Evolutionary conservation across 148 eudicot species (phyloP).

Genomic region (Oxyria digyna): DNA sequence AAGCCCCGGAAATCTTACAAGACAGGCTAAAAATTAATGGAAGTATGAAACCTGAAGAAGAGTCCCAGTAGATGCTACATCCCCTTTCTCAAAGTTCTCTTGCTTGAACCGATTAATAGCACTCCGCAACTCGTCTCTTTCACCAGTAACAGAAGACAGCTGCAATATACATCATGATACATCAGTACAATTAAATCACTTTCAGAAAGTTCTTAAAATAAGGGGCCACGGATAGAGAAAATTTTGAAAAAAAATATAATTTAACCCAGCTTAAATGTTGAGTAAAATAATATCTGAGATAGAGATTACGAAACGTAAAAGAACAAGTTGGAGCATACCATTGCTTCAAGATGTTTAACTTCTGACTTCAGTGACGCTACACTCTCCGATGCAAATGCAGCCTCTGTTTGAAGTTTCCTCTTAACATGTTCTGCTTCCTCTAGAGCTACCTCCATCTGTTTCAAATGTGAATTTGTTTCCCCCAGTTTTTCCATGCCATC

Average conservation of each 20-base stretch:
- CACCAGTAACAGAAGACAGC: slow-evolving; percentile 64
- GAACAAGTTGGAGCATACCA: slow-evolving; percentile 25
- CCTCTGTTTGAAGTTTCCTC: slow-evolving; percentile 63
- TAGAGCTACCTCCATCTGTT: slow-evolving; percentile 58
- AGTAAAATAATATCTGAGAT: neutral
- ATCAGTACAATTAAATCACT: neutral
- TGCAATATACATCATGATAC: slow-evolving; percentile 16
- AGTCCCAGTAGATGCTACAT: slow-evolving; percentile 34
- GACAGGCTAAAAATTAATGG: neutral
- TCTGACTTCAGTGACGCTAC: slow-evolving; percentile 47
- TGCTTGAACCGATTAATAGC: slow-evolving; percentile 34
- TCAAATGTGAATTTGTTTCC: slow-evolving; percentile 52
- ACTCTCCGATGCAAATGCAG: slow-evolving; percentile 42
- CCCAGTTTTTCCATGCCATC: slow-evolving; percentile 68
- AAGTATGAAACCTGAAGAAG: slow-evolving; percentile 37
- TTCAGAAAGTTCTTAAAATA: neutral
- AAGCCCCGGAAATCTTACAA: neutral
- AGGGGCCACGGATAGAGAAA: neutral
- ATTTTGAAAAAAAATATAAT: neutral
- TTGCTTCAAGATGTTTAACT: slow-evolving; percentile 42
- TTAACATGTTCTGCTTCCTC: slow-evolving; percentile 55
- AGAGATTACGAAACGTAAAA: neutral
- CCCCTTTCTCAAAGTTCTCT: slow-evolving; percentile 32
- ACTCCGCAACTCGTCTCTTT: slow-evolving; percentile 52
- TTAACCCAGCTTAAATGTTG: neutral